phyloP scores from a whole-genome alignment of 148 eudicot genomes.

The Polygonum aviculare region DNA sequence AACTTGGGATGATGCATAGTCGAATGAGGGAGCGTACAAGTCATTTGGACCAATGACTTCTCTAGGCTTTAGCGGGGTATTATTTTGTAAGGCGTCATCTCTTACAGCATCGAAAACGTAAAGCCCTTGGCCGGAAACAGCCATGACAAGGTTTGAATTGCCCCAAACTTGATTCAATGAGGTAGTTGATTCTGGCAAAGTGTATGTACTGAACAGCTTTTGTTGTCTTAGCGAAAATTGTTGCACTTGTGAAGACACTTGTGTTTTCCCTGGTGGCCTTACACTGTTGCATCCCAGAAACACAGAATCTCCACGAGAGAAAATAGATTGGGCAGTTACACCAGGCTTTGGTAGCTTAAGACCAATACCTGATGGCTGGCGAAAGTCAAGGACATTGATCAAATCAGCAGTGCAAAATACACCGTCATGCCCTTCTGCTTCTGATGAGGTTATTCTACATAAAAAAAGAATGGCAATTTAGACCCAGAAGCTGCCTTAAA shows the following conservation, averaged over 20 bases:
- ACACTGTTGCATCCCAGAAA: constrained; percentile 60
- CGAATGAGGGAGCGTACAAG: constrained; percentile 81
- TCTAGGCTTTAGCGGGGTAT: constrained; percentile 25
- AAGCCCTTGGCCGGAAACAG: constrained; percentile 60
- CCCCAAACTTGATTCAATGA: constrained; percentile 92
- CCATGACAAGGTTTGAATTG: constrained; percentile 68
- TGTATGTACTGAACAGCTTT: constrained; percentile 47
- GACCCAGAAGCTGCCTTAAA: not conserved
- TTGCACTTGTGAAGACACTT: constrained; percentile 45
- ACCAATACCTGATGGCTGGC: constrained; percentile 83
- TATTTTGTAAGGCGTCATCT: constrained; percentile 29
- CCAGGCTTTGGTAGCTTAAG: constrained; percentile 66
- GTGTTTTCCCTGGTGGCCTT: constrained; percentile 40
- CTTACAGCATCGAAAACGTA: constrained; percentile 52
- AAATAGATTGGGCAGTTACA: constrained; percentile 37
- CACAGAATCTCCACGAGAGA: constrained; percentile 63
- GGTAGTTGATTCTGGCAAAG: constrained; percentile 56
- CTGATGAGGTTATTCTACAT: constrained; percentile 71
- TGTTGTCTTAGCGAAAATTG: constrained; percentile 71
- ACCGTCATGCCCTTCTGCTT: constrained; percentile 94
- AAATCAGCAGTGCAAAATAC: constrained; percentile 78
- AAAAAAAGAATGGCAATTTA: constrained; percentile 18
- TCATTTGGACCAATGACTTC: constrained; percentile 78
- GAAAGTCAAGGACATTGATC: constrained; percentile 68
- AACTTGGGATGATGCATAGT: constrained; percentile 50